Conservation (phyloP, 768 basidiomycete species). For the Leccinum arenicola region DNA sequence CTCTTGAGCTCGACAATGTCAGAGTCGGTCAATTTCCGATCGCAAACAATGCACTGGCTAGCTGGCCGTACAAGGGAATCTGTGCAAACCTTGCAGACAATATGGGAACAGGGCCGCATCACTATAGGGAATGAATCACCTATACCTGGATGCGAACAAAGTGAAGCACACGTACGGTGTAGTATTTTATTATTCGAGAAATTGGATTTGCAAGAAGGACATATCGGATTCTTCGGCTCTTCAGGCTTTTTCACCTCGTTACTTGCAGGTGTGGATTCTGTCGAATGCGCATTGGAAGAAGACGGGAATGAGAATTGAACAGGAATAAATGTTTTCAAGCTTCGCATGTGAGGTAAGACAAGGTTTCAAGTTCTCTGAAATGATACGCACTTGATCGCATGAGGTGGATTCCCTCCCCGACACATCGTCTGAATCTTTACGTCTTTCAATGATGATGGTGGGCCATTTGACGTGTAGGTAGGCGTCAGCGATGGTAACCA, state of each 20-base stretch:
- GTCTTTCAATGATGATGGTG: slow-evolving; percentile 66
- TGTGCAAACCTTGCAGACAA: slow-evolving; percentile 87
- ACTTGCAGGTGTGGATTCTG: slow-evolving; percentile 36
- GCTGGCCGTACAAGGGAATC: slow-evolving; percentile 80
- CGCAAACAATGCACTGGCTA: slow-evolving; percentile 87
- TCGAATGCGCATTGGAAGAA: slow-evolving; percentile 37
- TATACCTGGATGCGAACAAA: not conserved
- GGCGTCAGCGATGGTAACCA: slow-evolving; percentile 96
- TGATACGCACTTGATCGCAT: slow-evolving; percentile 67
- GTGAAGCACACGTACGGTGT: slow-evolving; percentile 49
- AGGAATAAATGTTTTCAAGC: slow-evolving; percentile 78
- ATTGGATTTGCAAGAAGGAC: slow-evolving; percentile 83
- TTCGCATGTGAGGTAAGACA: slow-evolving; percentile 29
- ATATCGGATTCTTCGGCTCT: slow-evolving; percentile 64
- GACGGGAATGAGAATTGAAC: slow-evolving; percentile 70
- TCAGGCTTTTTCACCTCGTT: slow-evolving; percentile 42
- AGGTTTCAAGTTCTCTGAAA: not conserved
- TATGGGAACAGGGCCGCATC: slow-evolving; percentile 86
- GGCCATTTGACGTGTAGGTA: slow-evolving; percentile 61
- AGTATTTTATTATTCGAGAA: slow-evolving; percentile 76
- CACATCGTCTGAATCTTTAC: slow-evolving; percentile 89
- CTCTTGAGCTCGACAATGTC: slow-evolving; percentile 83
- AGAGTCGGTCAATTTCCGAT: slow-evolving; percentile 56
- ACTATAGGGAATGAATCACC: slow-evolving; percentile 40
- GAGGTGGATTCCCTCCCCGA: slow-evolving; percentile 73